Evolutionary conservation across 225 moss, liverwort and hornwort genomes (phyloP).

Genomic region (Bryoerythrophyllum caledonicum): DNA sequence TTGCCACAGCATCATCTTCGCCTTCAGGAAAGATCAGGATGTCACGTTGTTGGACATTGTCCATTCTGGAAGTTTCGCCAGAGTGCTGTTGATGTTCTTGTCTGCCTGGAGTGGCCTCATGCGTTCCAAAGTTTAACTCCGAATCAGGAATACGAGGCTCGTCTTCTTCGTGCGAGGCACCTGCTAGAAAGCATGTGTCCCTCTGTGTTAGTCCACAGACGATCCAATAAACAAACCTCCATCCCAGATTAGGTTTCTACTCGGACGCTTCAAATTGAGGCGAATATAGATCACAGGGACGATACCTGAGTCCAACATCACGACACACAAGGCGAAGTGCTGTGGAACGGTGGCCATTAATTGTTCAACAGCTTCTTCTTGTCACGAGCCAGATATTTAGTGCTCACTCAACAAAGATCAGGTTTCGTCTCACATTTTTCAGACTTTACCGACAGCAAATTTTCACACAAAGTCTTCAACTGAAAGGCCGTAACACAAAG

Average conservation of each 20-base stretch:
- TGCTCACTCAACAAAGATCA: neutral
- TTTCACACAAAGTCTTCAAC: too few relatives aligned
- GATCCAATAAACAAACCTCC: neutral
- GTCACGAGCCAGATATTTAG: neutral
- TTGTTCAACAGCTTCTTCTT: too few relatives aligned
- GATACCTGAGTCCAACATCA: neutral
- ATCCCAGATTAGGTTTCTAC: too few relatives aligned
- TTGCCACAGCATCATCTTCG: neutral
- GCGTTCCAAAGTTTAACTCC: neutral
- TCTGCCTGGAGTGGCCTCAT: neutral
- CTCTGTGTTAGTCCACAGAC: neutral
- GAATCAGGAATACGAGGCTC: neutral
- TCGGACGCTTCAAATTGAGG: neutral
- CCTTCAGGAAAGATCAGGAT: slow-evolving; percentile 4
- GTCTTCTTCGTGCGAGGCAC: neutral
- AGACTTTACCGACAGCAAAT: too few relatives aligned
- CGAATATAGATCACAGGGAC: too few relatives aligned
- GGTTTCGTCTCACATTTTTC: neutral
- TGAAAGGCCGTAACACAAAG: neutral
- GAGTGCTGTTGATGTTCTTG: neutral
- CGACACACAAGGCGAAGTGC: neutral
- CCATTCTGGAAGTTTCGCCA: neutral
- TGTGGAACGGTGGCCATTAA: neutral
- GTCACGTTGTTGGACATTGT: neutral
- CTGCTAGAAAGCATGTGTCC: neutral